phyloP scores from a whole-genome alignment of 345 rosid genomes.

The Kandelia obovata region DNA sequence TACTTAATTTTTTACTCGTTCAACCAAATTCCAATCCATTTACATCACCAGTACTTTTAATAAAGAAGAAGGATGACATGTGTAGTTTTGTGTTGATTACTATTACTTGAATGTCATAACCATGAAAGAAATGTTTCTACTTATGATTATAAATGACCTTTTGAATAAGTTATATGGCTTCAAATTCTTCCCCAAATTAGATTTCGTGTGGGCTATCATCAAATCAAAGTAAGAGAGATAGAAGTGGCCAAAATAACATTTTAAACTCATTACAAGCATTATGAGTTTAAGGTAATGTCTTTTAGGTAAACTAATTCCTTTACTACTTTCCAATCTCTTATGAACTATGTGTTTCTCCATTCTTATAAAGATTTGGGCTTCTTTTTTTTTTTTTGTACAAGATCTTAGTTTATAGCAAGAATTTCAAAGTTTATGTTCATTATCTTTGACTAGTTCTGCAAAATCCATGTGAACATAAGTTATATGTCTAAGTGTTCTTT shows the following conservation, averaged over 20 bases:
- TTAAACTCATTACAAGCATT: background rate
- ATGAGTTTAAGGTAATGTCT: too few relatives aligned
- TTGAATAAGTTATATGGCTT: background rate
- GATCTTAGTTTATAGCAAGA: background rate
- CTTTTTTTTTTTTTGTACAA: background rate
- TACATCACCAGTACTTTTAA: background rate
- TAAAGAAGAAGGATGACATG: background rate
- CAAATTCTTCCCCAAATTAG: background rate
- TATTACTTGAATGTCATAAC: background rate
- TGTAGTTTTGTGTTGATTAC: background rate
- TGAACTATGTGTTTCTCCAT: background rate
- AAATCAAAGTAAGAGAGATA: background rate
- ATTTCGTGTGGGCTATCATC: background rate
- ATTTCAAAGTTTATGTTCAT: background rate
- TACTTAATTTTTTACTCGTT: background rate
- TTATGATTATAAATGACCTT: background rate
- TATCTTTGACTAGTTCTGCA: background rate
- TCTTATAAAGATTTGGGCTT: background rate
- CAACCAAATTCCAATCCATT: background rate
- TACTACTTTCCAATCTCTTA: background rate
- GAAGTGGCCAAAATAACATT: background rate
- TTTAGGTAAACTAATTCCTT: too few relatives aligned
- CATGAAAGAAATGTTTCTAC: background rate
- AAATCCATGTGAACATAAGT: too few relatives aligned
- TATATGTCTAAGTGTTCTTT: background rate